Evolutionary conservation across 495 filamentous ascomycete species (phyloP).

Genomic region (Podospora pseudopauciseta): DNA sequence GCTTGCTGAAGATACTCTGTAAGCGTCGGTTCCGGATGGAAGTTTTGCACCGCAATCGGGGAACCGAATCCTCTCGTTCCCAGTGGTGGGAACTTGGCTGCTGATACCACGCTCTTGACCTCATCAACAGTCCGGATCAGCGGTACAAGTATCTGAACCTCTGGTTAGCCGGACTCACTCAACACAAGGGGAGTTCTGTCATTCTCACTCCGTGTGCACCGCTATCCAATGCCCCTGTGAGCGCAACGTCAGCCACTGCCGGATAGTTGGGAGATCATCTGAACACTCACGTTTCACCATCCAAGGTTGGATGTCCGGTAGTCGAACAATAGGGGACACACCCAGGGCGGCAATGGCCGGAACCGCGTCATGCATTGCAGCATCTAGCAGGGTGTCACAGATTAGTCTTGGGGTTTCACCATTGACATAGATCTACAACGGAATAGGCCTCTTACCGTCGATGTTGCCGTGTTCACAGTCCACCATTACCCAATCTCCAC

Average conservation of each 20-base stretch:
- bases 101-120: constrained; percentile 53
- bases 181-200: background rate
- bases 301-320: constrained; percentile 62
- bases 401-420: constrained; percentile 2
- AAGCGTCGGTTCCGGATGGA: constrained; percentile 49
- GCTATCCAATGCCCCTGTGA: constrained; percentile 59
- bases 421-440: background rate
- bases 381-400: constrained; percentile 46
- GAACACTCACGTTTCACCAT: constrained; percentile 64
- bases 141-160: constrained; percentile 54
- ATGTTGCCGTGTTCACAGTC: constrained; percentile 80
- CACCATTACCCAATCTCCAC: constrained; percentile 71
- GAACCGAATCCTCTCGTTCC: constrained; percentile 65
- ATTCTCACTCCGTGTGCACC: constrained; percentile 60
- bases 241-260: constrained; percentile 8
- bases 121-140: constrained; percentile 63
- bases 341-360: constrained; percentile 65
- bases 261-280: background rate
- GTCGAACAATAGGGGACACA: constrained; percentile 63
- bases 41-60: constrained; percentile 62
- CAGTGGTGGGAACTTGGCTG: constrained; percentile 64
- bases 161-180: constrained; percentile 16
- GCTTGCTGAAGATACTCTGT: constrained; percentile 71
- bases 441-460: constrained; percentile 50
- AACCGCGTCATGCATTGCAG: constrained; percentile 79